Conservation (phyloP, 176 grass and related monocot genomes). For the Chloris gayana region DNA sequence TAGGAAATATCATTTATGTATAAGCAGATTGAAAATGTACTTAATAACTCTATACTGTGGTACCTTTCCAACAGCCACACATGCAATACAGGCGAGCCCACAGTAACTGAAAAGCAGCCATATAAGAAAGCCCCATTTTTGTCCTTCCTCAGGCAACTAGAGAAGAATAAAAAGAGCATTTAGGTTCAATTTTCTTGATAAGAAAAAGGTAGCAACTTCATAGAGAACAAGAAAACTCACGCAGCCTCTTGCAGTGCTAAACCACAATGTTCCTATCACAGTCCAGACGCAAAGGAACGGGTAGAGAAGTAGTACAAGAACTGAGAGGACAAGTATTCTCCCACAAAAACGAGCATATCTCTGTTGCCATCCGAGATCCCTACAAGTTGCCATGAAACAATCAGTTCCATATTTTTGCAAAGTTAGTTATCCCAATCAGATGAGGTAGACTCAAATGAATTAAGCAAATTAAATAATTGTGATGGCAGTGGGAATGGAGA, state of each 20-base stretch:
- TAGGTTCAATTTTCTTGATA: neutral
- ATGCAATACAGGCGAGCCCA: conserved; percentile 84
- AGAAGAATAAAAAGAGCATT: conserved; percentile 23
- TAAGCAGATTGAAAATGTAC: conserved; percentile 10
- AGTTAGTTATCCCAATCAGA: neutral
- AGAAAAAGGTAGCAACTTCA: neutral
- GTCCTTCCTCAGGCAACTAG: conserved; percentile 93
- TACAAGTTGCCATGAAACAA: conserved; percentile 38
- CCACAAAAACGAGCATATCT: conserved; percentile 94
- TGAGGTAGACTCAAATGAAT: conserved; percentile 3
- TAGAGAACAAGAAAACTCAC: conserved; percentile 58
- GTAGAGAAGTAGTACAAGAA: conserved; percentile 91
- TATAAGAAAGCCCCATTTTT: conserved; percentile 99
- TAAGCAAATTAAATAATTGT: neutral
- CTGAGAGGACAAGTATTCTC: conserved; percentile 81
- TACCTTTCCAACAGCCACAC: conserved; percentile 93
- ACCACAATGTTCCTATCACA: conserved; percentile 97
- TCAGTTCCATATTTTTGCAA: conserved; percentile 6
- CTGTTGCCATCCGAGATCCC: conserved; percentile 98
- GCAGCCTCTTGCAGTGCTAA: conserved; percentile 82
- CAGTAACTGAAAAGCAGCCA: conserved; percentile 98
- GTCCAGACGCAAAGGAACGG: conserved; percentile 99
- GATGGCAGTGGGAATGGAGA: neutral
- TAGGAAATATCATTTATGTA: conserved; percentile 17
- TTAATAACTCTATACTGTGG: neutral